Evolutionary conservation across 2,329 filamentous ascomycete genomes (phyloP), one percentile per base, ranked within the genome.

Genomic region (Neonectria magnoliae): DNA sequence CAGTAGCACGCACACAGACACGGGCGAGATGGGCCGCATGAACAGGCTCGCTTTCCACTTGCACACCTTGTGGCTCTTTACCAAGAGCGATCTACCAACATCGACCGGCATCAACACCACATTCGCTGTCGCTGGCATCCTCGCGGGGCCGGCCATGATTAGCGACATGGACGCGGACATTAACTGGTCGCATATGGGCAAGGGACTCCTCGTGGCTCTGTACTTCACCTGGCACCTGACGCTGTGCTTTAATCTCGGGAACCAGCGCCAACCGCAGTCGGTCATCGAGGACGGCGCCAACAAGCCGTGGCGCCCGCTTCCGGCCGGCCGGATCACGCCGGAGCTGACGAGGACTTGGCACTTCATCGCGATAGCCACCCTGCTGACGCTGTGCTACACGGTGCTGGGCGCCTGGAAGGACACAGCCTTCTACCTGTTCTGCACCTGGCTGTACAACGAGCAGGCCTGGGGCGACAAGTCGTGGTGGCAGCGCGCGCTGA

Each of bases 371-470:
- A 68, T 78, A 27, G 75, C 71, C 2, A 22, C 70, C 8, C 66
- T 67, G 8, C 47, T 77, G 11, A 50, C 56, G 3, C 33, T 72
- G 13, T 74, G 67, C 55, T 65, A 60, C 25, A 38, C 57, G 1
- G 53, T 77, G 1, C 13, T 29, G 71, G 76, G 33, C 65, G 70
- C n/a, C 36, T 70, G 47, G 62, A 69, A 33, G 70, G 80, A 64
- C 69, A 74, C 29, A 50, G 72, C 2, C 29, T 77, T n/a, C 65
- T 82, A 29, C 53, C 78, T 52, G 25, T 76, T 13, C 48, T 78
- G 56, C 36, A 78, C 75, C 0, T 81, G 77, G 75, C 67, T 80
- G 55, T 83, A 83, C 69, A 83, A 83, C 62, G 81, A 83, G 42
- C 75, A 78, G 1, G 65, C 69, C 3, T 76, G 69, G 65, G 67